A percentile compares a stretch with the other conserved stretches of the same genome.
Evolutionary conservation across 2,329 filamentous ascomycete species (phyloP).

Genomic region (Cercospora berteroae): DNA sequence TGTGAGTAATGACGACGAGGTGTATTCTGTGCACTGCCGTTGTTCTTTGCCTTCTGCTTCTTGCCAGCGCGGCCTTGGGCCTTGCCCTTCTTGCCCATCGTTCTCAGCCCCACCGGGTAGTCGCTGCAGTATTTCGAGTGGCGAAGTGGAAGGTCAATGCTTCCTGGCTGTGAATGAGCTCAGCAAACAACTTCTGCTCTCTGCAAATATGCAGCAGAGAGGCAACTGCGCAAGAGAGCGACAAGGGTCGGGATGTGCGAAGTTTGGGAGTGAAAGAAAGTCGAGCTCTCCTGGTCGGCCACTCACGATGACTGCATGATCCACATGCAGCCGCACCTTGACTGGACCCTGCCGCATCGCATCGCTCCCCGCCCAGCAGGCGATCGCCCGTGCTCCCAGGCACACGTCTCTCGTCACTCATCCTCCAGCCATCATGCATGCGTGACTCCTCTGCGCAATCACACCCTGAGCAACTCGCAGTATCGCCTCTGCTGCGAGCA

Average conservation of each 20-base stretch:
- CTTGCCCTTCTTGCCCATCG: conserved; percentile 29
- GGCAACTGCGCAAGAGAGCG: conserved; percentile 14
- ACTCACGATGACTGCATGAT: conserved; percentile 11
- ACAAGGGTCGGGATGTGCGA: conserved; percentile 15
- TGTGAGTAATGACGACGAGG: conserved; percentile 14
- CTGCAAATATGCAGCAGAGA: not conserved
- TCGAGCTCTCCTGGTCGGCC: conserved; percentile 7
- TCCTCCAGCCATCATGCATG: not conserved
- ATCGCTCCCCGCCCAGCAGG: not conserved
- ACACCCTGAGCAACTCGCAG: not conserved
- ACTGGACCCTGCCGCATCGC: conserved; percentile 5
- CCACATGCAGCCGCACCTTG: conserved; percentile 1
- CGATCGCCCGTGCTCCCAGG: not conserved
- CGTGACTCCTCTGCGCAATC: conserved; percentile 3
- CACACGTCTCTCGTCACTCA: not conserved
- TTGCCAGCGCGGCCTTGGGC: conserved; percentile 30
- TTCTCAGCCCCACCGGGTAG: not conserved
- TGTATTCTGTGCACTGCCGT: conserved; percentile 10
- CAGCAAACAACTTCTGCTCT: not conserved
- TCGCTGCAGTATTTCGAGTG: not conserved
- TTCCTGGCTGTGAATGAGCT: not conserved
- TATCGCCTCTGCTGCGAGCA: not conserved
- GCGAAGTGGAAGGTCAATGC: not conserved
- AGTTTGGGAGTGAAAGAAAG: not conserved
- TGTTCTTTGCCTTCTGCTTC: conserved; percentile 28